Base-by-base conservation (phyloP, 441 rosid genomes). In the Cnidoscolus chayamansa region DNA sequence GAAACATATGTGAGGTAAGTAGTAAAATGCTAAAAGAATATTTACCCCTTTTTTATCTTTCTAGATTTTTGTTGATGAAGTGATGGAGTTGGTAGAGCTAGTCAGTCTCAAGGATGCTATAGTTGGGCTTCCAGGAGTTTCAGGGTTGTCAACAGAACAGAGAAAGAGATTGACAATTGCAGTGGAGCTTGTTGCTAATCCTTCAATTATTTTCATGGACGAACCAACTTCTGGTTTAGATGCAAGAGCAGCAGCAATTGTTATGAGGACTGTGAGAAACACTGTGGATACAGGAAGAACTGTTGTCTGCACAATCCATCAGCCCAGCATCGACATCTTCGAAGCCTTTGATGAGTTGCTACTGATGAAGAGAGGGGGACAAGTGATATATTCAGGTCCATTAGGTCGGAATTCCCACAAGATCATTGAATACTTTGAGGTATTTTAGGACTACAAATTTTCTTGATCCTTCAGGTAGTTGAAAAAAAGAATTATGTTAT, bases 71-170 rank as follows among this genome's bases (percentile, higher is more conserved):
- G 97, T 91, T 40, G 84, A 85, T 67, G 77, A 89, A 84, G 87
- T 85, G 19, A 74, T 90, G 19, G 88, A 86, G 69, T 82, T 86
- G 16, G 85, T 88, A 2, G 94, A 89, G 80, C 84, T 89, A 2
- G 86, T 84, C 9, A 86, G 72, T 68, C 79, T 91, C 12, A 89
- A 89, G 75, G 88, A 91, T 72, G 67, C 87, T 5, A 60, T 91
- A 67, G 97, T 87, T 51, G 92, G 94, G 61, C 69, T 89, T 35
- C 81, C 85, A 0, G 91, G 88, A 12, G 70, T 76, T 11, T 78
- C 76, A 20, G 92, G 91, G 30, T 79, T 90, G n/a, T 89, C 91
- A 35, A 90, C 87, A n/a, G 97, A 89, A 82, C 94, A 90, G 63
- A 77, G 91, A 40, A 90, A 89, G 73, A 68, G 90, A 8, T 81